These are phyloP conservation scores for Skeletonema costatum DNA, from an alignment of 108 stramenopile species.

Conservation along the genomic window DNA sequence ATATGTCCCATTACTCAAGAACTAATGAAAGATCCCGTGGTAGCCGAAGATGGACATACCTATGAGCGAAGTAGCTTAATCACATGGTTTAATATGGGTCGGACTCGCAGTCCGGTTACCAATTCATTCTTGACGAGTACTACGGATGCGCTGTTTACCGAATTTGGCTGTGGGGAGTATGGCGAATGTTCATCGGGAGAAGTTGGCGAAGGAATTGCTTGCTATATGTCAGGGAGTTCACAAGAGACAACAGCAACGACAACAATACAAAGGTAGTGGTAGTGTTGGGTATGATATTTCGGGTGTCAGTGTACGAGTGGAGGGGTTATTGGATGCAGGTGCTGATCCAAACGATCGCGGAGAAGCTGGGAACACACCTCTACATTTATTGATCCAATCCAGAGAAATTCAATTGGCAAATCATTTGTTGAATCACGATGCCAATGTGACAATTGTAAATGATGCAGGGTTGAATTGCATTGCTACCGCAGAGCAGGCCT, in stretches of 20 bases:
- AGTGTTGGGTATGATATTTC: slow-evolving; percentile 2
- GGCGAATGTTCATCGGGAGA: slow-evolving; percentile 42
- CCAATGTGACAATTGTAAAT: slow-evolving; percentile 34
- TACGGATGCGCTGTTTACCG: slow-evolving; percentile 12
- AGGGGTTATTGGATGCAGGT: slow-evolving; percentile 50
- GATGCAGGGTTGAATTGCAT: slow-evolving; percentile 45
- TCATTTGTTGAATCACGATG: slow-evolving; percentile 39
- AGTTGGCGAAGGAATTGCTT: slow-evolving; percentile 28
- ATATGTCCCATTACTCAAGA: slow-evolving; percentile 45
- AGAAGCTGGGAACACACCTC: slow-evolving; percentile 33
- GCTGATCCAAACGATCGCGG: slow-evolving; percentile 39
- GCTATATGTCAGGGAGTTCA: slow-evolving; percentile 25
- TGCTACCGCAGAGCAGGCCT: slow-evolving; percentile 26
- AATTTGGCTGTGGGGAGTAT: slow-evolving; percentile 38
- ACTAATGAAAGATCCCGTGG: slow-evolving; percentile 54
- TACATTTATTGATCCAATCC: slow-evolving; percentile 43
- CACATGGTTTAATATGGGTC: slow-evolving; percentile 42
- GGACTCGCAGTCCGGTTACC: slow-evolving; percentile 38
- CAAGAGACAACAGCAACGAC: not conserved
- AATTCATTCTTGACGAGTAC: slow-evolving; percentile 33
- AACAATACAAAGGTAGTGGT: not conserved
- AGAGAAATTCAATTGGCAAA: slow-evolving; percentile 30
- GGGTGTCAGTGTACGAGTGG: slow-evolving; percentile 21
- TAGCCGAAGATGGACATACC: slow-evolving; percentile 56
- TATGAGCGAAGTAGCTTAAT: slow-evolving; percentile 53